These are phyloP conservation scores for Psilocybe cubensis DNA, from an alignment of 768 basidiomycete genomes.

Conservation along the genomic window DNA sequence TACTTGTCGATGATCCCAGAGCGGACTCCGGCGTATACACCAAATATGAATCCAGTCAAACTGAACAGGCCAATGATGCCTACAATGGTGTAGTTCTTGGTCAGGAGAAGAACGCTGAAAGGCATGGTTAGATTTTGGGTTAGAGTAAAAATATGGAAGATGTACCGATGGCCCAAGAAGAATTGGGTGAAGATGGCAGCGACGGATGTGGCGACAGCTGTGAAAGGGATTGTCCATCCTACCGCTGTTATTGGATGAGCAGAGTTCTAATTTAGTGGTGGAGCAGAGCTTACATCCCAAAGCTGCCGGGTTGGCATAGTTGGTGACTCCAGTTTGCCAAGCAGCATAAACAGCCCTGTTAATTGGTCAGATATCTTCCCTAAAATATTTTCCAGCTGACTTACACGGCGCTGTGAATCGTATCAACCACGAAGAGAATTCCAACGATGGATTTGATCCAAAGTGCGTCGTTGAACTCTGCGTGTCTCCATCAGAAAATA, in stretches of 20 bases:
- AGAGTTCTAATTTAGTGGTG: background rate
- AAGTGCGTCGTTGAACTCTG: conserved; percentile 40
- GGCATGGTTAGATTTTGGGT: background rate
- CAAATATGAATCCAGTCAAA: conserved; percentile 44
- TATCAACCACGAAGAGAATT: conserved; percentile 38
- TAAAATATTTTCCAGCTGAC: conserved; percentile 7
- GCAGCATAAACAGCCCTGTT: conserved; percentile 34
- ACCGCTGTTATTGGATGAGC: conserved; percentile 29
- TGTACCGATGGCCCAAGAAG: conserved; percentile 51
- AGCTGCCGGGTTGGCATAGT: conserved; percentile 40
- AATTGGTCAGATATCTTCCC: background rate
- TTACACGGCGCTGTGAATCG: conserved; percentile 39
- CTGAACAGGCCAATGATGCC: conserved; percentile 40
- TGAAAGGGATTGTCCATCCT: conserved; percentile 55
- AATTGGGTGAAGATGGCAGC: conserved; percentile 53
- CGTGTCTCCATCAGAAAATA: conserved; percentile 1
- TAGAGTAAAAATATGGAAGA: background rate
- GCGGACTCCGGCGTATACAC: conserved; percentile 43
- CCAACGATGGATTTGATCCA: conserved; percentile 38
- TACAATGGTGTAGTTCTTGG: conserved; percentile 34
- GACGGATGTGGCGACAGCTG: conserved; percentile 47
- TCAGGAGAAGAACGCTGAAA: conserved; percentile 40
- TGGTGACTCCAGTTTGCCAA: conserved; percentile 39
- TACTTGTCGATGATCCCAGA: conserved; percentile 47
- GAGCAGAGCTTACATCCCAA: conserved; percentile 28